Percentiles rank a stretch among this genome's conserved stretches.
Evolutionary conservation across 306 rosid species (phyloP).

Genomic region (Gillenia trifoliata): DNA sequence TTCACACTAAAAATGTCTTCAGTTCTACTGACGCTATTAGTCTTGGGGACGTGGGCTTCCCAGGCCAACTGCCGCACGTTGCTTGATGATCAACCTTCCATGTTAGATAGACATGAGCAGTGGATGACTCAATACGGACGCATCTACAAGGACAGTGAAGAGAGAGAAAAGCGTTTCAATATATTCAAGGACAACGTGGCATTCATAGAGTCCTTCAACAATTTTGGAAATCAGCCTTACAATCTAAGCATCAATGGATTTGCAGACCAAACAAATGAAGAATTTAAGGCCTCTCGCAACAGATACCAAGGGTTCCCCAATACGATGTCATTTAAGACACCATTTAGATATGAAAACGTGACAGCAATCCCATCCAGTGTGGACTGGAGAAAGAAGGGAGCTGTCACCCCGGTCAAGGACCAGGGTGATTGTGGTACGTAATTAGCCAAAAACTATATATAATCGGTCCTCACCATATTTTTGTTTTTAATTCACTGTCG

Average conservation of each 20-base stretch:
- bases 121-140: slow-evolving; percentile 27
- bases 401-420: slow-evolving; percentile 28
- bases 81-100: slow-evolving; percentile 9
- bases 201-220: slow-evolving; percentile 33
- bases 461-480: neutral
- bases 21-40: neutral
- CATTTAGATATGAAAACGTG: slow-evolving; percentile 13
- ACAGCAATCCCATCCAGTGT: slow-evolving; percentile 8
- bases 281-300: slow-evolving; percentile 27
- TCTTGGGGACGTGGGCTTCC: slow-evolving; percentile 16
- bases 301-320: slow-evolving; percentile 10
- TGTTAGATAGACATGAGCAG: slow-evolving; percentile 12
- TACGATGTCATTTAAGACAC: neutral
- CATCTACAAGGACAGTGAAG: slow-evolving; percentile 9
- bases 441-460: neutral
- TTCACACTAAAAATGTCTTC: neutral
- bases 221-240: slow-evolving; percentile 26
- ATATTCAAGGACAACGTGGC: slow-evolving; percentile 29
- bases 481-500: neutral
- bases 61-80: slow-evolving; percentile 20
- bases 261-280: slow-evolving; percentile 37
- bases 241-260: slow-evolving; percentile 27
- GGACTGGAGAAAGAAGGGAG: slow-evolving; percentile 37
- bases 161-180: slow-evolving; percentile 28
- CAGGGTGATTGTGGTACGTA: slow-evolving; percentile 33